Conservation (phyloP, 768 basidiomycete genomes). For the Trametes coccinea region DNA sequence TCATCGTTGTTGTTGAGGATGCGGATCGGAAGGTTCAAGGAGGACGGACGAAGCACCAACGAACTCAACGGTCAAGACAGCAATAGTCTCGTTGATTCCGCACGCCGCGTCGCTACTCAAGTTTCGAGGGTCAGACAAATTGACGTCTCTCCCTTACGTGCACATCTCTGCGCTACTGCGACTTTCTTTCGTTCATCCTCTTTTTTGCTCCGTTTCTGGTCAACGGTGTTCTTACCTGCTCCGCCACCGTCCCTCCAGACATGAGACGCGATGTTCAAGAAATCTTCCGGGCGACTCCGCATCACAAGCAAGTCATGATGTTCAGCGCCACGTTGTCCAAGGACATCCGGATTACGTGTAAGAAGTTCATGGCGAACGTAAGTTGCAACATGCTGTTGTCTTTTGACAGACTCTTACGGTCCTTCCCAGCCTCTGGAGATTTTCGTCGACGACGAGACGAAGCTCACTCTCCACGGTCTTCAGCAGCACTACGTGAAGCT, state of each 20-base stretch:
- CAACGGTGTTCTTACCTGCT: constrained; percentile 35
- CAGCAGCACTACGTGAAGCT: constrained; percentile 99
- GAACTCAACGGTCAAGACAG: constrained; percentile 15
- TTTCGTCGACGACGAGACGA: constrained; percentile 99
- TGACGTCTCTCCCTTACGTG: constrained; percentile 9
- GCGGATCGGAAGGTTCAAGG: constrained; percentile 9
- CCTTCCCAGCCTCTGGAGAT: constrained; percentile 88
- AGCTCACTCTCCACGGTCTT: constrained; percentile 94
- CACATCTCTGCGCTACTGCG: constrained; percentile 15
- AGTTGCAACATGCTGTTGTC: constrained; percentile 36
- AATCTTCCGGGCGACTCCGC: constrained; percentile 97
- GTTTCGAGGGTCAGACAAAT: constrained; percentile 9
- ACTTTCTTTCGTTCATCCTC: constrained; percentile 20
- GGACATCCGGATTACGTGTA: constrained; percentile 96
- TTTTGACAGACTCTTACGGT: background rate
- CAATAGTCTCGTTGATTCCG: constrained; percentile 12
- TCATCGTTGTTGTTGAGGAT: constrained; percentile 19
- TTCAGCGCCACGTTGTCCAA: constrained; percentile 98
- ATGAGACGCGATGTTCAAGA: constrained; percentile 99
- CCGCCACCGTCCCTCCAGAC: constrained; percentile 80
- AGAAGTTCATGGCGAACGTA: constrained; percentile 99
- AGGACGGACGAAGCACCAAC: constrained; percentile 21
- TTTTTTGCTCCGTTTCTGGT: constrained; percentile 23
- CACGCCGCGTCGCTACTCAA: constrained; percentile 19
- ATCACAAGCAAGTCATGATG: constrained; percentile 99